Base-by-base conservation (phyloP, 768 basidiomycete species). In the Gymnopilus junonius region DNA sequence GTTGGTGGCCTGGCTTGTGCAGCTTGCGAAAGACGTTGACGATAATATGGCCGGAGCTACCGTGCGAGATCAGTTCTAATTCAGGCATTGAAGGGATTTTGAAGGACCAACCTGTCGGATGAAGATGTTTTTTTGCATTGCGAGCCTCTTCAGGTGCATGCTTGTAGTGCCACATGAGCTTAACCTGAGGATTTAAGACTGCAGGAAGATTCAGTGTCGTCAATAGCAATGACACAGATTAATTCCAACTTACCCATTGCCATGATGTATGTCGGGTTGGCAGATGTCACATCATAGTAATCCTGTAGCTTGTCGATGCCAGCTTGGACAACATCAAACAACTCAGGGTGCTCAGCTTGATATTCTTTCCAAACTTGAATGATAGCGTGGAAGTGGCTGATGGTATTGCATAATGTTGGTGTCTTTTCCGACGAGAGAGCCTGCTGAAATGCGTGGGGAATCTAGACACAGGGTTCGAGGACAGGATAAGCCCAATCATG, bases 401-500 rank as follows among this genome's bases (percentile, higher is more conserved):
- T 43, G 4, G 70, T 58, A 46, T 69, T 23, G 35, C 67, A 62
- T 6, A 73, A 48, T 31, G 69, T 73, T 17, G 71, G 73, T 21
- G 71, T 74, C 55, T 70, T 72, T 50, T 71, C 65, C 11, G 59
- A 63, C 40, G 71, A 74, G 23, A 75, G 58, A 31, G 46, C 53
- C 58, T 71, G 69, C 53, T 71, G 72, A 58, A 74, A 73, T 20
- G 59, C 65, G 61, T 73, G 68, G 0, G 72, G 73, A 23, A 74
- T 65, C 73, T 74, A 45, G 17, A 5, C 17, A 10, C 8, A 31
- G 10, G 2, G 39, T 15, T 55, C 8, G 23, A 57, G 12, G 3
- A n/a, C n/a, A 23, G 15, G 23, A 17, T 45, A 12, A 37, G 23
- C 34, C 5, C n/a, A n/a, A 20, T 8, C 50, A 15, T 27, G 63